Conservation (phyloP, 169 alveolate species). For the Eimeria necatrix region DNA sequence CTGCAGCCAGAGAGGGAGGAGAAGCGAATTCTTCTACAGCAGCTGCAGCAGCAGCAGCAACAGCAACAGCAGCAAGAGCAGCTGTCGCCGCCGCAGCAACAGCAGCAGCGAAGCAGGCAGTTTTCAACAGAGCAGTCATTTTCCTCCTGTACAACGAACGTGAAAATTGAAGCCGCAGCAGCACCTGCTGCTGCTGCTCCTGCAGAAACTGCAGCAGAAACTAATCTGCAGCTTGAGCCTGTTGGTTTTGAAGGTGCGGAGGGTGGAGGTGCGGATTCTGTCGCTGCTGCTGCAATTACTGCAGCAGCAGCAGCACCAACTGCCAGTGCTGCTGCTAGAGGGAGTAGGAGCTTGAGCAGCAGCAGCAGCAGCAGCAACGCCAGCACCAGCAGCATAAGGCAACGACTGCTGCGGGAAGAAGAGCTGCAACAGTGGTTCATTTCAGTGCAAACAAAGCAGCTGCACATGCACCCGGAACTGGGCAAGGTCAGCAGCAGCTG, state of each 20-base stretch:
- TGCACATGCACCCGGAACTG: not conserved
- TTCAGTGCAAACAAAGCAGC: not conserved
- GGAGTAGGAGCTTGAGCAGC: not conserved
- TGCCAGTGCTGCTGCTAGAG: not conserved
- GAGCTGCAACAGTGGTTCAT: not conserved
- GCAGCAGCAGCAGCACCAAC: constrained; percentile 7
- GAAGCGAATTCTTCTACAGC: not conserved
- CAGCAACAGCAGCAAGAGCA: not conserved
- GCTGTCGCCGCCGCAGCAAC: constrained; percentile 27
- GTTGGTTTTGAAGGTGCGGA: no score
- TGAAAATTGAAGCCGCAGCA: not conserved
- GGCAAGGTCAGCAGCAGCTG: not conserved
- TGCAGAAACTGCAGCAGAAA: not conserved
- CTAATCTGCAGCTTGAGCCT: not conserved
- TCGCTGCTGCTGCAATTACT: no score
- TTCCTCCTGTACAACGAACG: no score
- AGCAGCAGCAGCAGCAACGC: constrained; percentile 32
- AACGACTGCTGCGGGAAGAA: not conserved
- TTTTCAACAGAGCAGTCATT: not conserved
- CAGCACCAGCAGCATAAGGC: not conserved
- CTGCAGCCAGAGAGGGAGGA: constrained; percentile 24
- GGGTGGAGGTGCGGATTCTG: no score
- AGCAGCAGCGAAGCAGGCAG: not conserved
- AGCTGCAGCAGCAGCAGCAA: not conserved
- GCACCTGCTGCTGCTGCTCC: constrained; percentile 16